A percentile compares a stretch with the other conserved stretches of the same genome.
Conservation (phyloP, 2,329 filamentous ascomycete genomes). For the Clarireedia sp. region DNA sequence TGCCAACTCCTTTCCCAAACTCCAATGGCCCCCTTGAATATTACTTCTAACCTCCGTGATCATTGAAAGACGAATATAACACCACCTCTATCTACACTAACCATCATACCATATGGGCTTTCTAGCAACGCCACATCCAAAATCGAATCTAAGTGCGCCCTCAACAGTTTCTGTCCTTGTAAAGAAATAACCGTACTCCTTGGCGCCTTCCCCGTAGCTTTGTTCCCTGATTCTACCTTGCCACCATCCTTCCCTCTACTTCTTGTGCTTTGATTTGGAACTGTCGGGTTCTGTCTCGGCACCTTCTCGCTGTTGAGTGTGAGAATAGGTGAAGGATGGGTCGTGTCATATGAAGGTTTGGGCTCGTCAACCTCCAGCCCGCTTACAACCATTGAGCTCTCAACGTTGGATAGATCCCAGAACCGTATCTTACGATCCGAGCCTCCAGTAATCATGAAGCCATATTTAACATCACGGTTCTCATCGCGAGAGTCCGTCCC, state of each 20-base stretch:
- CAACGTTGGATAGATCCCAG: constrained; percentile 78
- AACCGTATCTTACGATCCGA: constrained; percentile 87
- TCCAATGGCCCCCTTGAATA: neutral
- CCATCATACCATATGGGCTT: constrained; percentile 83
- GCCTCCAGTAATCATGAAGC: constrained; percentile 80
- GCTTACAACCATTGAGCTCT: constrained; percentile 73
- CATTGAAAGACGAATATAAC: constrained; percentile 71
- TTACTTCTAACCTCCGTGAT: neutral
- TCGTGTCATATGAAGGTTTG: constrained; percentile 63
- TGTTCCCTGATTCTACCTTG: constrained; percentile 23
- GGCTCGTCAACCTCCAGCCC: constrained; percentile 64
- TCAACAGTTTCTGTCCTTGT: constrained; percentile 79
- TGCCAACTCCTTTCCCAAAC: constrained; percentile 13
- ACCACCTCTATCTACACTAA: constrained; percentile 82
- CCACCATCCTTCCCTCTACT: constrained; percentile 14
- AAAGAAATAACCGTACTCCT: constrained; percentile 78
- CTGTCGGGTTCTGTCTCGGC: constrained; percentile 23
- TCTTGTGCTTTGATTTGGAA: constrained; percentile 26
- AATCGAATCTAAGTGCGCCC: constrained; percentile 80
- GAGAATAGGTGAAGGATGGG: constrained; percentile 54
- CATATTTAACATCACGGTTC: constrained; percentile 64
- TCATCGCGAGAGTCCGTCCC: constrained; percentile 65
- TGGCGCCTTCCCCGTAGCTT: constrained; percentile 41
- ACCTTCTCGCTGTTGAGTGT: constrained; percentile 55
- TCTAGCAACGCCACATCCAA: constrained; percentile 84